Evolutionary conservation across 2,329 filamentous ascomycete species (phyloP).

Genomic region (Teratosphaeria viscida): DNA sequence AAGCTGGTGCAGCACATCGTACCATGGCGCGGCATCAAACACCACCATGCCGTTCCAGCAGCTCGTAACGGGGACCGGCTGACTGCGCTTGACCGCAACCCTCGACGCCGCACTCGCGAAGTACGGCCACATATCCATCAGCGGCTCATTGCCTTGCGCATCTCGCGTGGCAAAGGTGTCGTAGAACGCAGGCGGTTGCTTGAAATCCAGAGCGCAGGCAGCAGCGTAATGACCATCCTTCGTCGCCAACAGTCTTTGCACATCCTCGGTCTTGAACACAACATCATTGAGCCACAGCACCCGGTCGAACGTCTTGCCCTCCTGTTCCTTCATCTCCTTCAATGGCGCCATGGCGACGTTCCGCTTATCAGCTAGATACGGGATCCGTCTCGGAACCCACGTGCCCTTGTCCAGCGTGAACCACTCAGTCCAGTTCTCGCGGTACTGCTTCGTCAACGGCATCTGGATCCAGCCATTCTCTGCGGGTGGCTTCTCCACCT

Average conservation of each 20-base stretch:
- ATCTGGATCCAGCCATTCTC: slow-evolving; percentile 55
- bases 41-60: slow-evolving; percentile 52
- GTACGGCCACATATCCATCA: slow-evolving; percentile 50
- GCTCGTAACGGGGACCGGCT: slow-evolving; percentile 49
- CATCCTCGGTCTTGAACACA: slow-evolving; percentile 50
- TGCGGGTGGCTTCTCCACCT: slow-evolving; percentile 37
- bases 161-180: slow-evolving; percentile 62
- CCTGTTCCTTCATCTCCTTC: slow-evolving; percentile 34
- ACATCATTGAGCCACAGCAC: slow-evolving; percentile 56
- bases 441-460: slow-evolving; percentile 20
- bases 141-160: slow-evolving; percentile 38
- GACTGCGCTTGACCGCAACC: slow-evolving; percentile 41
- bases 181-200: slow-evolving; percentile 58
- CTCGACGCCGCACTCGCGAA: slow-evolving; percentile 44
- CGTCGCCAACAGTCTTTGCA: slow-evolving; percentile 46
- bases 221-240: slow-evolving; percentile 50
- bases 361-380: slow-evolving; percentile 54
- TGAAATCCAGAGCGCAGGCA: slow-evolving; percentile 53
- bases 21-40: slow-evolving; percentile 48
- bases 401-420: slow-evolving; percentile 25
- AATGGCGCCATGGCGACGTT: slow-evolving; percentile 55
- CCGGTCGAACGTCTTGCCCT: slow-evolving; percentile 48
- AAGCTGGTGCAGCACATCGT: slow-evolving; percentile 31
- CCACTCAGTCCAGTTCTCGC: slow-evolving; percentile 7
- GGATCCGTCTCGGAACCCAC: slow-evolving; percentile 54